Evolutionary conservation across 495 filamentous ascomycete species (phyloP).

Genomic region (Margaritispora aquatica): DNA sequence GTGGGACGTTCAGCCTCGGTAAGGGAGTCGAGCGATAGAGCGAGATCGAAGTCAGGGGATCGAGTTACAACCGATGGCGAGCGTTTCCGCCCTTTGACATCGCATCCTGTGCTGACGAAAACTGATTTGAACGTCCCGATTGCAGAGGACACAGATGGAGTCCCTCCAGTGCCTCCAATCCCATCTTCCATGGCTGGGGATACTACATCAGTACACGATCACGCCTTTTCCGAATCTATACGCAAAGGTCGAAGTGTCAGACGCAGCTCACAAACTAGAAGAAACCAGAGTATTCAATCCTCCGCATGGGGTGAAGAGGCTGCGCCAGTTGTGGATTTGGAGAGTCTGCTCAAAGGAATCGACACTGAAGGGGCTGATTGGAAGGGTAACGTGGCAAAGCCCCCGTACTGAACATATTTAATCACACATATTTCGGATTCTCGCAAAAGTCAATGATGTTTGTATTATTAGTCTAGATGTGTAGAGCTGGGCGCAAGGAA

Average conservation of each 20-base stretch:
- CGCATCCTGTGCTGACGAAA: constrained; percentile 28
- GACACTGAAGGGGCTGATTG: constrained; percentile 9
- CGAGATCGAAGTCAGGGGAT: constrained; percentile 32
- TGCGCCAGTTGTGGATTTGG: constrained; percentile 13
- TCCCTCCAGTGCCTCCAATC: constrained; percentile 22
- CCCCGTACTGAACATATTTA: constrained; percentile 20
- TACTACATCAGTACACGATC: constrained; percentile 26
- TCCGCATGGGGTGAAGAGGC: constrained; percentile 14
- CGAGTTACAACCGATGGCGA: constrained; percentile 21
- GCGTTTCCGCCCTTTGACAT: constrained; percentile 39
- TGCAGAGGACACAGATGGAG: constrained; percentile 16
- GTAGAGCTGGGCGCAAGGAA: constrained; percentile 1
- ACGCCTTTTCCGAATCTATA: constrained; percentile 13
- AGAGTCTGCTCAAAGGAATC: constrained; percentile 23
- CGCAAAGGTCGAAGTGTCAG: constrained; percentile 16
- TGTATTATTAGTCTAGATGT: constrained; percentile 18
- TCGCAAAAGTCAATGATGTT: background rate
- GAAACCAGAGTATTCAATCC: background rate
- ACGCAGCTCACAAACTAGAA: constrained; percentile 5
- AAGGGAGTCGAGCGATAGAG: constrained; percentile 8
- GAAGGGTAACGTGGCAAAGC: constrained; percentile 21
- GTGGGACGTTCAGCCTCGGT: constrained; percentile 20
- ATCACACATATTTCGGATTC: background rate
- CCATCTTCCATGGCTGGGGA: constrained; percentile 17
- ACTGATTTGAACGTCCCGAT: constrained; percentile 11